phyloP scores from a whole-genome alignment of 2,329 filamentous ascomycete genomes.

The Trematosphaeria pertusa region DNA sequence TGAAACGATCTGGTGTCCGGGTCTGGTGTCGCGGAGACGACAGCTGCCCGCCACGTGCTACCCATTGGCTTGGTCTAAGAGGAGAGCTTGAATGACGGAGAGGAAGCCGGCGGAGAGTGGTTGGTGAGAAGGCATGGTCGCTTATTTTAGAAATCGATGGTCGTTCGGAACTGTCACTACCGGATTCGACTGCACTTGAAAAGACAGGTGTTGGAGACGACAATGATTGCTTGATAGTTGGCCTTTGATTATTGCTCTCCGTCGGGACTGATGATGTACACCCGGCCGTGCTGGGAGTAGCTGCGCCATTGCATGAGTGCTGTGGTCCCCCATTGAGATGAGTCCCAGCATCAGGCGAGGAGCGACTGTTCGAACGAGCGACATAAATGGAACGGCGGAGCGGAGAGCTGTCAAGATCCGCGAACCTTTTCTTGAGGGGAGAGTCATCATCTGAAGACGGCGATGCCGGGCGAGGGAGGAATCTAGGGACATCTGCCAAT shows the following conservation, averaged over 20 bases:
- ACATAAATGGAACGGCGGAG: conserved; percentile 7
- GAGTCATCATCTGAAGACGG: conserved; percentile 18
- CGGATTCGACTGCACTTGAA: conserved; percentile 1
- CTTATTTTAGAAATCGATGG: conserved; percentile 3
- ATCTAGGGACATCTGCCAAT: conserved; percentile 20
- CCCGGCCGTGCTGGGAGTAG: not conserved
- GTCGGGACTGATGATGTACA: not conserved
- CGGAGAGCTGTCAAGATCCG: conserved; percentile 1
- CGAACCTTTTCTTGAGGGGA: conserved; percentile 12
- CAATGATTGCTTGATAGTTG: not conserved
- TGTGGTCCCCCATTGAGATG: no score
- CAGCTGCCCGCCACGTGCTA: conserved; percentile 30
- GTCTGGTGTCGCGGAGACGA: conserved; percentile 24
- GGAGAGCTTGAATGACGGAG: conserved; percentile 37
- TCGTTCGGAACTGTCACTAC: conserved; percentile 1
- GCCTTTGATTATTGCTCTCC: not conserved
- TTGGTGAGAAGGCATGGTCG: conserved; percentile 1
- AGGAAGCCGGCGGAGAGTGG: conserved; percentile 20
- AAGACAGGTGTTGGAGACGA: conserved; percentile 4
- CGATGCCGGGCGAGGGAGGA: conserved; percentile 7
- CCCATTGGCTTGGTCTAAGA: conserved; percentile 42
- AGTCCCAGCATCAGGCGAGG: not conserved
- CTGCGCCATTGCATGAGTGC: not conserved
- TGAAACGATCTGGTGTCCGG: conserved; percentile 64
- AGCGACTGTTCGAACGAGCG: conserved; percentile 19